A percentile compares a stretch with the other conserved stretches of the same genome.
phyloP scores from a whole-genome alignment of 2,329 filamentous ascomycete species.

The Lecanicillium sp. region DNA sequence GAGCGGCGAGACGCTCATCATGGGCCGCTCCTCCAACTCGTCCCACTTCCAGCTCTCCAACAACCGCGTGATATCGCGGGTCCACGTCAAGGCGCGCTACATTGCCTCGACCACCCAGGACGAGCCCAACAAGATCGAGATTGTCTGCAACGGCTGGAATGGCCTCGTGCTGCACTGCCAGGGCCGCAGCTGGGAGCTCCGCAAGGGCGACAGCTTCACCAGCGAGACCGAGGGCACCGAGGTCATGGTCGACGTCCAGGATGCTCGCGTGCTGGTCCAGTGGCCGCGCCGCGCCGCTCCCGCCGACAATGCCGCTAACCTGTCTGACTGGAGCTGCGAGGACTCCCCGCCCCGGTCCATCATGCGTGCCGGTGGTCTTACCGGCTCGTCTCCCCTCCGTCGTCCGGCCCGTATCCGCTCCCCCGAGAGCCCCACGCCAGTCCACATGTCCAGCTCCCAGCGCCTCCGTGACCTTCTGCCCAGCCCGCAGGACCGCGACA shows the following conservation, averaged over 20 bases:
- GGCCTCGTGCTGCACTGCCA: slow-evolving; percentile 89
- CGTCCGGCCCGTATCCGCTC: slow-evolving; percentile 56
- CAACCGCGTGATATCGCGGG: slow-evolving; percentile 85
- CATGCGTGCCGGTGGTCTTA: slow-evolving; percentile 29
- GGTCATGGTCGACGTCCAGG: slow-evolving; percentile 93
- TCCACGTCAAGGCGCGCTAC: slow-evolving; percentile 86
- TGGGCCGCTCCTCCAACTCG: slow-evolving; percentile 91
- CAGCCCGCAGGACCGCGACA: slow-evolving; percentile 27
- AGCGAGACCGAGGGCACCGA: slow-evolving; percentile 83
- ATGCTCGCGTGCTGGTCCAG: slow-evolving; percentile 79
- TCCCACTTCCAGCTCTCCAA: slow-evolving; percentile 92
- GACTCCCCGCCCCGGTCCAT: slow-evolving; percentile 44
- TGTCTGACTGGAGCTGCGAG: slow-evolving; percentile 69
- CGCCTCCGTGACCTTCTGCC: slow-evolving; percentile 40
- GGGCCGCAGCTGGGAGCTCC: slow-evolving; percentile 76
- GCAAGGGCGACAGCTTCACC: slow-evolving; percentile 82
- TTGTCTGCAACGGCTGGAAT: slow-evolving; percentile 94
- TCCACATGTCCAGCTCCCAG: slow-evolving; percentile 37
- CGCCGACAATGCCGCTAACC: slow-evolving; percentile 39
- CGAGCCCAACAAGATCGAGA: slow-evolving; percentile 73
- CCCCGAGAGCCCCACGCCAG: slow-evolving; percentile 62
- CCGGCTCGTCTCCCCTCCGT: slow-evolving; percentile 58
- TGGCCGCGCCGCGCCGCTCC: slow-evolving; percentile 61
- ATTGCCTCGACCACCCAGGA: slow-evolving; percentile 61
- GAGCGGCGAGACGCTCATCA: slow-evolving; percentile 73